Evolutionary conservation across 2,329 filamentous ascomycete genomes (phyloP).

Genomic region (Pseudogymnoascus sp.): DNA sequence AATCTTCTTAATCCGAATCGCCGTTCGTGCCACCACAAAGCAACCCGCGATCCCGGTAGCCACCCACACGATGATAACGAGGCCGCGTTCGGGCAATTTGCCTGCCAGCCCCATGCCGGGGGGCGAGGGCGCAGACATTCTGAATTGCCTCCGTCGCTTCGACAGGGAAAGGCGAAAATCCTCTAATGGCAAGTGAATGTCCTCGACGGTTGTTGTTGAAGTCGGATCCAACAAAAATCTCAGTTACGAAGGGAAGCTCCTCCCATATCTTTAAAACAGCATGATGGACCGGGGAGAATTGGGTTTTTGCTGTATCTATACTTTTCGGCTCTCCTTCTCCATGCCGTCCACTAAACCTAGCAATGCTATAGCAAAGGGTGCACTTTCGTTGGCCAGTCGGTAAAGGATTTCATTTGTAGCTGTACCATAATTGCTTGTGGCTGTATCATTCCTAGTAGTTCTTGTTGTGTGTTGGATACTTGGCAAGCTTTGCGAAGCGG

Average conservation of each 20-base stretch:
- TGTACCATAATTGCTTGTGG: background rate
- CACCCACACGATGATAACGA: background rate
- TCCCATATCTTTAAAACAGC: slow-evolving; percentile 6
- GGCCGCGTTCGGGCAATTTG: background rate
- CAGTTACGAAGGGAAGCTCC: background rate
- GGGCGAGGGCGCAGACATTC: background rate
- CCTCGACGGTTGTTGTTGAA: background rate
- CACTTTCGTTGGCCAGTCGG: background rate
- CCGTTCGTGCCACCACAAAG: background rate
- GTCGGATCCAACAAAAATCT: background rate
- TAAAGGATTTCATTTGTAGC: background rate
- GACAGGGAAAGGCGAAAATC: background rate
- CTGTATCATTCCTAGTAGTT: background rate
- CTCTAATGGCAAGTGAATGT: background rate
- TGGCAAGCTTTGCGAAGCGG: background rate
- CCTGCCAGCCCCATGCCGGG: background rate
- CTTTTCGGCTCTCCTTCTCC: background rate
- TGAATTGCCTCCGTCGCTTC: background rate
- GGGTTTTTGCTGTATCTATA: background rate
- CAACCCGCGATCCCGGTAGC: background rate
- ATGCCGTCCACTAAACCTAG: background rate
- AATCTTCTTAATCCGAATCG: background rate
- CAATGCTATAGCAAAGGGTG: background rate
- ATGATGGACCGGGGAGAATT: background rate
- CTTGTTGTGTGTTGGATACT: background rate